Percentiles rank a stretch among this genome's conserved stretches.
Evolutionary conservation across 2,329 filamentous ascomycete species (phyloP).

Genomic region (Hypoxylon sp.): DNA sequence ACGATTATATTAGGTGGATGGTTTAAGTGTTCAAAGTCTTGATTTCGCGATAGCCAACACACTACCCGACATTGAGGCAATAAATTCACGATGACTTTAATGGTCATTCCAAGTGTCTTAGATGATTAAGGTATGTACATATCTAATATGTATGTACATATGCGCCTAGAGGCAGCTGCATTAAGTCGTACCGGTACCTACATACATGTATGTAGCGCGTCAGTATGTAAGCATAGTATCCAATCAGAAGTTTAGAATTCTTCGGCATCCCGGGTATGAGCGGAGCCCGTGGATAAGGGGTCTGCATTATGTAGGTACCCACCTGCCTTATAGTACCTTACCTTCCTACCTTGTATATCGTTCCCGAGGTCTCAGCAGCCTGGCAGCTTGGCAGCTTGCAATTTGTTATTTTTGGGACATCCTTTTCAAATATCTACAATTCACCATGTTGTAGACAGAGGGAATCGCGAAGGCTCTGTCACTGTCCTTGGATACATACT

Average conservation of each 20-base stretch:
- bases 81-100: no score
- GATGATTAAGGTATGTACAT: background rate
- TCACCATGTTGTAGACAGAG: background rate
- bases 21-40: background rate
- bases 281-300: background rate
- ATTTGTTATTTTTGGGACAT: background rate
- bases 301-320: conserved; percentile 1
- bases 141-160: background rate
- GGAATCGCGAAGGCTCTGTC: background rate
- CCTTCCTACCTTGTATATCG: background rate
- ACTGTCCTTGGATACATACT: conserved; percentile 6
- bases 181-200: background rate
- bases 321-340: background rate
- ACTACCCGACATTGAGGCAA: no score
- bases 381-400: background rate
- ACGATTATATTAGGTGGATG: no score
- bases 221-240: no score
- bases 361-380: background rate
- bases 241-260: background rate
- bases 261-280: background rate
- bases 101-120: no score
- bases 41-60: background rate
- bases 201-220: no score
- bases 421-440: background rate
- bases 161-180: background rate